Evolutionary conservation across 345 rosid species (phyloP).

Genomic region (Toxicodendron radicans): DNA sequence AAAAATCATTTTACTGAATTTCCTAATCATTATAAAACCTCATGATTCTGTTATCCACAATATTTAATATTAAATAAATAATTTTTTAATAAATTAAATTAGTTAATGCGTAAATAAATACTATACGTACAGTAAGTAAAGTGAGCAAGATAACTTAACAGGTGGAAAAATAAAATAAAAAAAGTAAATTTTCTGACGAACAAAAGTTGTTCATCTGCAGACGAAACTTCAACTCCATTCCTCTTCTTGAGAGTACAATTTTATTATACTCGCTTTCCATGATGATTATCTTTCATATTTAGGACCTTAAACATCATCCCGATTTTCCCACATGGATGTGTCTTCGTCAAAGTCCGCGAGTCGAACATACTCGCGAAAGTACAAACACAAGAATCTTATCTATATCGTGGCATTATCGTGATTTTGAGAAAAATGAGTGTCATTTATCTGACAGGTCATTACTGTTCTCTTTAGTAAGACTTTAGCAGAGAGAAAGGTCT

Average conservation of each 20-base stretch:
- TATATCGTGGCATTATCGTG: slow-evolving; percentile 7
- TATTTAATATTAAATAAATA: too few relatives aligned
- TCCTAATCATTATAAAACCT: slow-evolving; percentile 24
- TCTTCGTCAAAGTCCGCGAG: slow-evolving; percentile 6
- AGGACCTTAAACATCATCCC: background rate
- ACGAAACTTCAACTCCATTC: background rate
- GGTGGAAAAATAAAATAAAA: too few relatives aligned
- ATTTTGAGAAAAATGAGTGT: background rate
- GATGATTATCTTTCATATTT: background rate
- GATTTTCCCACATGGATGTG: slow-evolving; percentile 18
- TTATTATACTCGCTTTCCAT: background rate
- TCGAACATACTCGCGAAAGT: background rate
- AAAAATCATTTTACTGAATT: slow-evolving; percentile 23
- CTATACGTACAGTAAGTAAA: background rate
- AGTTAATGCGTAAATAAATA: background rate
- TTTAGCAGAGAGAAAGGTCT: background rate
- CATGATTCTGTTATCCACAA: slow-evolving; percentile 14
- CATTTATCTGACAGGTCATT: slow-evolving; percentile 14
- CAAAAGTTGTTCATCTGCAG: slow-evolving; percentile 6
- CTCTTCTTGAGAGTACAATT: background rate
- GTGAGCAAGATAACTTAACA: background rate
- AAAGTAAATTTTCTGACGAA: slow-evolving; percentile 14
- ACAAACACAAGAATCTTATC: slow-evolving; percentile 7
- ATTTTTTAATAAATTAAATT: too few relatives aligned
- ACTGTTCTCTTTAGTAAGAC: slow-evolving; percentile 17